These are phyloP conservation scores for Plantago major DNA, from an alignment of 257 asterid genomes.

Conservation along the genomic window DNA sequence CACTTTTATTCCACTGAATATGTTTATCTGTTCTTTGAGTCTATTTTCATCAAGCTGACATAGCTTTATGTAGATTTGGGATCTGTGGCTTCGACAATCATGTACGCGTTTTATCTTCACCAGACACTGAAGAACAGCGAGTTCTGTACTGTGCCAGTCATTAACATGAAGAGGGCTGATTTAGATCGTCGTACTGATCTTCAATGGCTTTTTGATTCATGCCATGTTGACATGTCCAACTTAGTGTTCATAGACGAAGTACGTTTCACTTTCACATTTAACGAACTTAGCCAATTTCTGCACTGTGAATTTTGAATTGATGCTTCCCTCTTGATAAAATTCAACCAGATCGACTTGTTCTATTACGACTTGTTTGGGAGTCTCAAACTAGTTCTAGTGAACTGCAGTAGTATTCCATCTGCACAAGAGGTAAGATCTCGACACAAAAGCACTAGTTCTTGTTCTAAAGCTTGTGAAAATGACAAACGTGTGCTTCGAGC, in stretches of 20 bases:
- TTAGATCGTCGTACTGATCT: constrained; percentile 49
- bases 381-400: constrained; percentile 62
- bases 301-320: too few species aligned
- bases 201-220: constrained; percentile 68
- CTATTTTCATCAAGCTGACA: constrained; percentile 15
- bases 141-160: constrained; percentile 64
- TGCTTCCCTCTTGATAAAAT: neutral
- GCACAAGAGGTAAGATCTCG: constrained; percentile 53
- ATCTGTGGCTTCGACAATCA: constrained; percentile 65
- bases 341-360: constrained; percentile 63
- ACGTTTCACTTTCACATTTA: constrained; percentile 11
- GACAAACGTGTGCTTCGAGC: constrained; percentile 24
- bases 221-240: constrained; percentile 62
- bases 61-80: constrained; percentile 62
- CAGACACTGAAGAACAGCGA: constrained; percentile 39
- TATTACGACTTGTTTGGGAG: constrained; percentile 81
- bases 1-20: neutral
- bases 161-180: constrained; percentile 67
- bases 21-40: constrained; percentile 13
- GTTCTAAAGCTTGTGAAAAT: constrained; percentile 19
- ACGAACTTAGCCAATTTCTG: neutral
- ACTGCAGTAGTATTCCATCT: constrained; percentile 51
- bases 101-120: constrained; percentile 66
- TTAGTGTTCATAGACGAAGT: constrained; percentile 76
- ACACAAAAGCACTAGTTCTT: constrained; percentile 17